phyloP scores from a whole-genome alignment of 2,329 filamentous ascomycete species.

The Septoria petroselini region DNA sequence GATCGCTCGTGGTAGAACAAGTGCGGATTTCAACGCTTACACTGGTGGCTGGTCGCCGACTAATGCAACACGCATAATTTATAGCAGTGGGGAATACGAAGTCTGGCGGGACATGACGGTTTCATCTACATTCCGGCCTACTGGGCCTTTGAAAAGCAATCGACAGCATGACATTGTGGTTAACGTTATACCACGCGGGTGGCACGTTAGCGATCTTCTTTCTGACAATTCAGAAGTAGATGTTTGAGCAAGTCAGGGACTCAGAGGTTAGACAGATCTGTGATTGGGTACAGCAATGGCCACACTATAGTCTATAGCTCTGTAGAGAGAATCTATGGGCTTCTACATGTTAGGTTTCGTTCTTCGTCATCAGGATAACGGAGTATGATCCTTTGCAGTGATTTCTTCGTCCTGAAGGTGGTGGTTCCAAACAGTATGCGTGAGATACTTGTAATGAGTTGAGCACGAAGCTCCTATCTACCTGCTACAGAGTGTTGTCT shows the following conservation, averaged over 20 bases:
- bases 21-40: constrained; percentile 50
- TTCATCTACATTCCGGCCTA: constrained; percentile 45
- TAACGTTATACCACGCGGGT: constrained; percentile 52
- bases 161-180: constrained; percentile 44
- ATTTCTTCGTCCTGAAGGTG: no score
- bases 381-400: no score
- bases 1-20: constrained; percentile 48
- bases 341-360: no score
- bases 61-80: constrained; percentile 50
- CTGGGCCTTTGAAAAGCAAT: constrained; percentile 52
- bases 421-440: no score
- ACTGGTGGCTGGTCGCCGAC: constrained; percentile 57
- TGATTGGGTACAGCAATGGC: constrained; percentile 52
- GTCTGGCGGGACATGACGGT: constrained; percentile 58
- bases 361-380: no score
- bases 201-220: constrained; percentile 57
- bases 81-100: constrained; percentile 57
- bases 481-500: no score
- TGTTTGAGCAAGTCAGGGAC: constrained; percentile 50
- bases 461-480: no score
- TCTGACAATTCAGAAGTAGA: constrained; percentile 48
- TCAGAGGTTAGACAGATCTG: constrained; percentile 51
- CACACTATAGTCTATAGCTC: no score
- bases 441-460: no score
- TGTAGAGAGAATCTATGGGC: no score